Base-by-base conservation (phyloP, 2,329 filamentous ascomycete genomes). In the Scedosporium apiospermum region DNA sequence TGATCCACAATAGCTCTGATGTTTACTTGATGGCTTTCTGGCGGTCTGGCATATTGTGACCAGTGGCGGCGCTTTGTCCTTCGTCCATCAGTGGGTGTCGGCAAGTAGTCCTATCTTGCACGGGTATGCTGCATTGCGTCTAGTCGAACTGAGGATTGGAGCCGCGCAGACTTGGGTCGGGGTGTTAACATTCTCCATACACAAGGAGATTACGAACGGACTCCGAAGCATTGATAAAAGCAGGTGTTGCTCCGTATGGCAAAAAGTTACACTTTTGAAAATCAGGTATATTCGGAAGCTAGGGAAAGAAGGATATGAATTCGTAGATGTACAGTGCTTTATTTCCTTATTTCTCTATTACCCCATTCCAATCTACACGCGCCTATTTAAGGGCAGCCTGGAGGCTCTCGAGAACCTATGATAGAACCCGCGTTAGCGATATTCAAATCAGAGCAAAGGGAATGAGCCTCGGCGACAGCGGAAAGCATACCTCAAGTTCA, bases 401-500 rank as follows among this genome's bases (percentile, higher is more conserved):
- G 18, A 66, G 63, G 51, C 64, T 64, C 65, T 66, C 65, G 34
- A 66, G 62, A 59, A 66, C 65, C 61, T 62, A 51, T 23, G 6
- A 62, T 3, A 23, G 34, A 9, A 42, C 38, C 41, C 4, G 14
- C 10, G 60, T 62, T 57, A 62, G 60, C 30, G 16, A 57, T 18
- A 3, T 57, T n/a, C 30, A 16, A 16, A 2, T 59, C 57, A 18
- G 2, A n/a, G 12, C 12, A 18, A 44, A 42, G 27, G 26, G 57
- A 6, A 6, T 30, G 27, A 30, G 38, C 6, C 12, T 6, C 21
- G 57, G 27, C 34, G 55, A 58, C 23, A 16, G 51, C 57, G 4
- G 30, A 30, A 21, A 60, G 69, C 75, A 75, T 79, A 96, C 93
- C 91, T 99, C 95, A 70, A 99, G 81, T 85, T 98, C 93, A 76